A percentile compares a stretch with the other conserved stretches of the same genome.
These are phyloP conservation scores for Fusarium brevicatenulatum DNA, from an alignment of 2,329 filamentous ascomycete genomes.

Conservation along the genomic window DNA sequence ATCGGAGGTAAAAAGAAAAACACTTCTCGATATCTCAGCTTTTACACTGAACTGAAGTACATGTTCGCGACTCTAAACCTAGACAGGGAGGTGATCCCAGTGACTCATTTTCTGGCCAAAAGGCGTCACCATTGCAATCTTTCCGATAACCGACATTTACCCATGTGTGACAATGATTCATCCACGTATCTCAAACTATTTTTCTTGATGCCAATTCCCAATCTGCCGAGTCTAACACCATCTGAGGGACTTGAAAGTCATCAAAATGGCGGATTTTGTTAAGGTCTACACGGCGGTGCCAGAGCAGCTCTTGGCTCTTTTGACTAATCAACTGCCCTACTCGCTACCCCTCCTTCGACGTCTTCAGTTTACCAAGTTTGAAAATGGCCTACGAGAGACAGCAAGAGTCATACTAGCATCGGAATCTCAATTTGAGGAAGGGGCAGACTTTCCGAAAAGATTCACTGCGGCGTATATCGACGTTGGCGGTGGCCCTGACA, in stretches of 20 bases:
- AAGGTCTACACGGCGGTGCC: constrained; percentile 47
- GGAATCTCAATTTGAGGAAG: neutral
- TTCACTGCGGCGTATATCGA: constrained; percentile 72
- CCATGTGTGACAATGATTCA: constrained; percentile 1
- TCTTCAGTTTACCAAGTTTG: constrained; percentile 65
- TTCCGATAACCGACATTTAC: constrained; percentile 38
- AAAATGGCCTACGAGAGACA: constrained; percentile 54
- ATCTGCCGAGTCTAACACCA: neutral
- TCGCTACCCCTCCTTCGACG: constrained; percentile 71
- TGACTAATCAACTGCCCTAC: constrained; percentile 64
- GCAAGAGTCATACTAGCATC: constrained; percentile 56
- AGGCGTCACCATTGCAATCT: neutral
- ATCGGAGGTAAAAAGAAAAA: neutral
- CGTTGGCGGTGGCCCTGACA: constrained; percentile 68
- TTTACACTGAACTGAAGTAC: too few species aligned
- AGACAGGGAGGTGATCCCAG: neutral
- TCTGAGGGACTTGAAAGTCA: neutral
- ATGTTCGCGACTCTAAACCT: too few species aligned
- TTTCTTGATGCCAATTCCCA: neutral
- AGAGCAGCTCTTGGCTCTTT: constrained; percentile 55
- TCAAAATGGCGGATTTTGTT: constrained; percentile 20
- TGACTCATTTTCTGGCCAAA: constrained; percentile 15
- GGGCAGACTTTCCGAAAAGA: neutral
- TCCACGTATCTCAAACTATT: neutral
- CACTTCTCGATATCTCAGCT: neutral